A percentile compares a stretch with the other conserved stretches of the same genome.
Conservation (phyloP, 176 grass and related monocot genomes). For the Coix lacrymajobi region DNA sequence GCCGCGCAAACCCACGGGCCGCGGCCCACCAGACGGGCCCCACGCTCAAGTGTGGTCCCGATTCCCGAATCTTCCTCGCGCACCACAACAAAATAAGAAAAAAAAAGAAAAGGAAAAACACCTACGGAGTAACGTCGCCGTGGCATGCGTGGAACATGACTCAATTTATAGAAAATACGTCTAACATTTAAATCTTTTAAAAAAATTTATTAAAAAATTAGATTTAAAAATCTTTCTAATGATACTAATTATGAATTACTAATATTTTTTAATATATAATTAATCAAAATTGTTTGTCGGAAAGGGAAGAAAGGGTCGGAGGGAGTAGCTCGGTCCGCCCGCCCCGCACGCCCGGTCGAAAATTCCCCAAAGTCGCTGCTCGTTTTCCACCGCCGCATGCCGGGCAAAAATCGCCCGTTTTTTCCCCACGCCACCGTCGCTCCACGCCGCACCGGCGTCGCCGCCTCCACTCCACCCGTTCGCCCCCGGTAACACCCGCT, state of each 20-base stretch:
- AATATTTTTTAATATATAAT: too few relatives aligned
- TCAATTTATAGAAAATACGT: too few relatives aligned
- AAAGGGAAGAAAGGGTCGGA: too few relatives aligned
- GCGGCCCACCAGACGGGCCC: background rate
- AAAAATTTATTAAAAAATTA: too few relatives aligned
- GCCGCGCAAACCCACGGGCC: background rate
- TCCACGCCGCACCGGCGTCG: slow-evolving; percentile 14
- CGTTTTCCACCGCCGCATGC: background rate
- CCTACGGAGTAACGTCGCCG: too few relatives aligned
- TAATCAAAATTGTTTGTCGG: too few relatives aligned
- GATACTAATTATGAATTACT: too few relatives aligned
- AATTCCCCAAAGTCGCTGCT: background rate
- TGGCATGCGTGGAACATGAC: too few relatives aligned
- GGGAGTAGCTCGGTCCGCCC: background rate
- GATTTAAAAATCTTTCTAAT: too few relatives aligned
- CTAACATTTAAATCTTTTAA: too few relatives aligned
- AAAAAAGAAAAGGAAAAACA: background rate
- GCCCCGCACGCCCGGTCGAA: background rate
- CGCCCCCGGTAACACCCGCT: background rate
- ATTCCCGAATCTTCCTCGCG: slow-evolving; percentile 23
- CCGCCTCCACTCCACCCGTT: slow-evolving; percentile 25
- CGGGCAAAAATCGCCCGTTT: background rate
- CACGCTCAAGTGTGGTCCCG: background rate
- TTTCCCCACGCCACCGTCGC: background rate
- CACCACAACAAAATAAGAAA: background rate